Conservation (phyloP, 179 eudicot genomes). For the Spinacia oleracea region DNA sequence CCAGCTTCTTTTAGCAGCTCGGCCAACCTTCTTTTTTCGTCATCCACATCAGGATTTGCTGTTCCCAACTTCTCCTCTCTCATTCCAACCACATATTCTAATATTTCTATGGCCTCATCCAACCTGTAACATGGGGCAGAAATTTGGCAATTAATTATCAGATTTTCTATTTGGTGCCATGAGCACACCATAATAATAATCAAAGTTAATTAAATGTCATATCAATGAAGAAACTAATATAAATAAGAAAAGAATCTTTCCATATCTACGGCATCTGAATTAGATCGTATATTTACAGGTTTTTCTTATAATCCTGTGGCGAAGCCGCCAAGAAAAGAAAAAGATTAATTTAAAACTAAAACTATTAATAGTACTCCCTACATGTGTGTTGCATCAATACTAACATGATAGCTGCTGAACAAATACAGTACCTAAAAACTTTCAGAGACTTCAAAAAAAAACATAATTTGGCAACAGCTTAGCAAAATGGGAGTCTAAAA, state of each 20-base stretch:
- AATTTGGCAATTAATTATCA: background rate
- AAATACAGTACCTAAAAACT: background rate
- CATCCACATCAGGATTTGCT: constrained; percentile 87
- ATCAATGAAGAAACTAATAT: too few species aligned
- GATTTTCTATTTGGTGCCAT: background rate
- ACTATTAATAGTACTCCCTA: too few species aligned
- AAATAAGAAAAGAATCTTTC: background rate
- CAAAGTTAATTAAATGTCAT: too few species aligned
- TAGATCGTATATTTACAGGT: background rate
- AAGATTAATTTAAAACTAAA: background rate
- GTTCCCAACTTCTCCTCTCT: constrained; percentile 97
- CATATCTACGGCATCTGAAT: background rate
- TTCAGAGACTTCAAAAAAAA: background rate
- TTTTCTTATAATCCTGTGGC: background rate
- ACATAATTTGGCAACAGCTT: background rate
- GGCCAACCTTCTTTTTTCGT: constrained; percentile 79
- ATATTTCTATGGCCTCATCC: constrained; percentile 80
- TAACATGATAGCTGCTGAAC: constrained; percentile 3
- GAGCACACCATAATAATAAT: background rate
- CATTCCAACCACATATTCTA: constrained; percentile 80
- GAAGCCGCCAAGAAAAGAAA: background rate
- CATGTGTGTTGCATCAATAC: background rate
- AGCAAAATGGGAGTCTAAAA: background rate
- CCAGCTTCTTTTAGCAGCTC: constrained; percentile 85
- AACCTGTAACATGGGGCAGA: constrained; percentile 44